phyloP scores from a whole-genome alignment of 139 green algal species.

The Tetratostichococcus sp. region DNA sequence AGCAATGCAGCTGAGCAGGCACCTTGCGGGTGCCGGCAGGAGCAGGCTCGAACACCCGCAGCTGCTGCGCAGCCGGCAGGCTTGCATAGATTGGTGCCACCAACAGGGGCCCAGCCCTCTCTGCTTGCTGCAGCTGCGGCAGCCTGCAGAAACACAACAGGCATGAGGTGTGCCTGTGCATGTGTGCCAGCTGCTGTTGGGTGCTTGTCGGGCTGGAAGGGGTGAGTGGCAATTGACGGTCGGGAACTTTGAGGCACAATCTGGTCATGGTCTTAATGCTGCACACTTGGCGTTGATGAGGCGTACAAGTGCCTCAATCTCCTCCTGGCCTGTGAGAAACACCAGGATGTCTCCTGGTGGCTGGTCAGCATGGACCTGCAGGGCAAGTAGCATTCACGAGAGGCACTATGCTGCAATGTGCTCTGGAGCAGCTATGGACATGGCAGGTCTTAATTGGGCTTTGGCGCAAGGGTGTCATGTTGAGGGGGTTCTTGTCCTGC shows the following conservation, averaged over 20 bases:
- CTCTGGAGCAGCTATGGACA: too few relatives aligned
- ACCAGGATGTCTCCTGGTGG: constrained; percentile 76
- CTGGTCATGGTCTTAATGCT: neutral
- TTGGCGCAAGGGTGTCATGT: too few relatives aligned
- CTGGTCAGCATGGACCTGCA: constrained; percentile 73
- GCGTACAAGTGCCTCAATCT: constrained; percentile 75
- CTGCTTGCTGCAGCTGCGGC: constrained; percentile 5
- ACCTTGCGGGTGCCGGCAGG: constrained; percentile 65
- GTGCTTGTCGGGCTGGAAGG: too few relatives aligned
- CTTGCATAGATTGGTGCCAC: constrained; percentile 76
- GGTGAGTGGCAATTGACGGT: too few relatives aligned
- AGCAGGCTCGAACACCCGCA: constrained; percentile 56
- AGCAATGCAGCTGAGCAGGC: neutral
- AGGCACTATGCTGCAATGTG: too few relatives aligned
- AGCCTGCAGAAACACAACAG: too few relatives aligned
- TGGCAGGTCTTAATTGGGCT: too few relatives aligned
- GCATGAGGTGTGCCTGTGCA: too few relatives aligned
- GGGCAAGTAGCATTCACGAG: neutral
- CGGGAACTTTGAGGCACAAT: too few relatives aligned
- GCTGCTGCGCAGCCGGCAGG: constrained; percentile 64
- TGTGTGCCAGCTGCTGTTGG: too few relatives aligned
- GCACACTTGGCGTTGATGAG: constrained; percentile 52
- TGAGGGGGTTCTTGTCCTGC: too few relatives aligned
- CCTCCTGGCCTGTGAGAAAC: constrained; percentile 87
- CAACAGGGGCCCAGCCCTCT: constrained; percentile 20